Base-by-base conservation (phyloP, 352 stramenopile species). In the Phytophthora multivora region DNA sequence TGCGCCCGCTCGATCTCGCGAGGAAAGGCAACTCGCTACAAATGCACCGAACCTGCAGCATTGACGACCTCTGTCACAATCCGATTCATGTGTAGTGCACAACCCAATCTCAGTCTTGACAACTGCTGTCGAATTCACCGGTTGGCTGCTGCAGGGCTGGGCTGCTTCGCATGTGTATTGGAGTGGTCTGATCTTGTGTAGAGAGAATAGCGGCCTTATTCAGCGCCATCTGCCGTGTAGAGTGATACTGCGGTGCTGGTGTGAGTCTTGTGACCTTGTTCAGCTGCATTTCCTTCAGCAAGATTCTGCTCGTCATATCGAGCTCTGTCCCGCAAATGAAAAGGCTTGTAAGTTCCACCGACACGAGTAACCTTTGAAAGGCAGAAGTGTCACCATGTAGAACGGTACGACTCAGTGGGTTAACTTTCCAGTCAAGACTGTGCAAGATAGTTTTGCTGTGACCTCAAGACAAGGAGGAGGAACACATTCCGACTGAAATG, bases 1-100 rank as follows among this genome's bases (percentile, higher is more conserved):
- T 45, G 16, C 28, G 12, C 51, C 39, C 38, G 26, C 25, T 49
- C 16, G 50, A 39, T 57, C 47, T 57, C 23, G 31, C 48, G 33
- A 55, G 48, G 19, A 45, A 36, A 45, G 35, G 38, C 21, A n/a
- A 16, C 21, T 46, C n/a, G 35, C 25, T 36, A 52, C 46, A 52
- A 16, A 52, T 52, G 26, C 16, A 13, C 11, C 16, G 3, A 42
- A 42, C 47, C 33, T 49, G 42, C 30, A 40, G 26, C 16, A 52
- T 52, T 26, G 16, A 12, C 12, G 35, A 21, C 4, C 23, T 57
- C 47, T 54, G 31, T 45, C 30, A 43, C 47, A 43, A 40, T 31
- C 9, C 26, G 26, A 31, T 12, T 12, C 28, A 33, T 33, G 28
- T 33, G 28, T 33, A 33, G 9, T 9, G 28, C 28, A 33, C 28